Percentiles rank a stretch among this genome's conserved stretches.
Evolutionary conservation across 73 alveolate species (phyloP).

Genomic region (Halteria grandinella): DNA sequence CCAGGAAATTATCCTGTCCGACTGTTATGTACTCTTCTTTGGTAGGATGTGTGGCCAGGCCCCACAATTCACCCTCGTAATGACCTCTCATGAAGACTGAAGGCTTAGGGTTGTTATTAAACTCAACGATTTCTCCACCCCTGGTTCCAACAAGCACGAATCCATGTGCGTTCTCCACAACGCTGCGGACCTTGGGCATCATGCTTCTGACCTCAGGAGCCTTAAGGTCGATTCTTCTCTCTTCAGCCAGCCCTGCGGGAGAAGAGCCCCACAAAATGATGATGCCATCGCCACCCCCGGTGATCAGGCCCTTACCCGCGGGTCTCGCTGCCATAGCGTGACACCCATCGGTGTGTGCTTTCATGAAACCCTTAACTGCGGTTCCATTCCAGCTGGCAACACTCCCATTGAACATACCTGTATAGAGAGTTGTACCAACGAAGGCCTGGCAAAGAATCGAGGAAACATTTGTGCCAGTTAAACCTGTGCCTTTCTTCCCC

Average conservation of each 20-base stretch:
- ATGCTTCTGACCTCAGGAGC: slow-evolving; percentile 71
- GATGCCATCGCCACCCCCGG: slow-evolving; percentile 95
- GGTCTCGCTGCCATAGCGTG: slow-evolving; percentile 80
- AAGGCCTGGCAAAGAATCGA: slow-evolving; percentile 89
- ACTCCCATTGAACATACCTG: slow-evolving; percentile 93
- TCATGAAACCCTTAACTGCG: slow-evolving; percentile 69
- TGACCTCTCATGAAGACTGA: slow-evolving; percentile 90
- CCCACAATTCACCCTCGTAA: slow-evolving; percentile 97
- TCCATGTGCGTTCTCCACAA: slow-evolving; percentile 90
- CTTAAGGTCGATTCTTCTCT: slow-evolving; percentile 61
- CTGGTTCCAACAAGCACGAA: slow-evolving; percentile 93
- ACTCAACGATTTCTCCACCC: slow-evolving; percentile 96
- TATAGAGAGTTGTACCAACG: slow-evolving; percentile 78
- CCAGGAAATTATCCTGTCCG: slow-evolving; percentile 96
- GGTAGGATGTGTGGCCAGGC: slow-evolving; percentile 92
- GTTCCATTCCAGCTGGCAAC: slow-evolving; percentile 86
- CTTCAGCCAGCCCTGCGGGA: slow-evolving; percentile 49
- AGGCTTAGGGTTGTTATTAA: slow-evolving; percentile 64
- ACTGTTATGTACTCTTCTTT: slow-evolving; percentile 88
- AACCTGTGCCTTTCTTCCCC: slow-evolving; percentile 92
- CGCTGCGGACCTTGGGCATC: slow-evolving; percentile 89
- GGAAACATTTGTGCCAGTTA: slow-evolving; percentile 81
- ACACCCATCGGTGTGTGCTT: slow-evolving; percentile 89
- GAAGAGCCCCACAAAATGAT: slow-evolving; percentile 77
- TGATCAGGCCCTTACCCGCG: slow-evolving; percentile 88